Conservation (phyloP, 345 rosid species). For the Carallia brachiata region DNA sequence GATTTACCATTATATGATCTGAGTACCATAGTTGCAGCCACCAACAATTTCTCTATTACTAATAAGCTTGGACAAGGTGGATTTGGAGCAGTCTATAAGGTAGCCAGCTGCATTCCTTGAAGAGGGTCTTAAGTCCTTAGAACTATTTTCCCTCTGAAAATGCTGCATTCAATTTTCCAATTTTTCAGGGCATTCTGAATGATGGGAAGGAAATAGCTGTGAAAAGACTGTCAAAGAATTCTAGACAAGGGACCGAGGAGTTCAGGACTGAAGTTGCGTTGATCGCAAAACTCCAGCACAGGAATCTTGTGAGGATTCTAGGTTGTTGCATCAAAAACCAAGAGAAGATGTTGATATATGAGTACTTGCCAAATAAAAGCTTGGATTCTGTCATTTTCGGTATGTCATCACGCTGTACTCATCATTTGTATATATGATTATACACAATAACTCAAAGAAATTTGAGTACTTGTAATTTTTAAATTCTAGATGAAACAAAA, state of each 20-base stretch:
- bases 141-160: not conserved
- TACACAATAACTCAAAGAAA: too few relatives aligned
- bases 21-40: conserved; percentile 44
- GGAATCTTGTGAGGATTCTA: conserved; percentile 27
- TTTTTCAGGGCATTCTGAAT: conserved; percentile 35
- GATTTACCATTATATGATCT: conserved; percentile 54
- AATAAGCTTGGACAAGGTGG: conserved; percentile 77
- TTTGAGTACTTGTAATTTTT: not conserved
- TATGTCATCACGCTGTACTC: not conserved
- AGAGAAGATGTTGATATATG: conserved; percentile 14
- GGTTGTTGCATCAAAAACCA: conserved; percentile 14
- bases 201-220: conserved; percentile 50
- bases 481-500: conserved; percentile 13
- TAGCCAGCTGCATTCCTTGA: conserved; percentile 3
- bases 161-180: not conserved
- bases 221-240: conserved; percentile 46
- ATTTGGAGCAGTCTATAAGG: conserved; percentile 73
- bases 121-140: not conserved
- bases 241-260: conserved; percentile 51
- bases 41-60: conserved; percentile 43
- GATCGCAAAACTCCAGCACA: conserved; percentile 26
- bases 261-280: conserved; percentile 41
- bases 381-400: conserved; percentile 23
- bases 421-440: not conserved
- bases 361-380: conserved; percentile 28